Evolutionary conservation across 2,329 filamentous ascomycete genomes (phyloP).

Genomic region (Cercospora brassicicola): DNA sequence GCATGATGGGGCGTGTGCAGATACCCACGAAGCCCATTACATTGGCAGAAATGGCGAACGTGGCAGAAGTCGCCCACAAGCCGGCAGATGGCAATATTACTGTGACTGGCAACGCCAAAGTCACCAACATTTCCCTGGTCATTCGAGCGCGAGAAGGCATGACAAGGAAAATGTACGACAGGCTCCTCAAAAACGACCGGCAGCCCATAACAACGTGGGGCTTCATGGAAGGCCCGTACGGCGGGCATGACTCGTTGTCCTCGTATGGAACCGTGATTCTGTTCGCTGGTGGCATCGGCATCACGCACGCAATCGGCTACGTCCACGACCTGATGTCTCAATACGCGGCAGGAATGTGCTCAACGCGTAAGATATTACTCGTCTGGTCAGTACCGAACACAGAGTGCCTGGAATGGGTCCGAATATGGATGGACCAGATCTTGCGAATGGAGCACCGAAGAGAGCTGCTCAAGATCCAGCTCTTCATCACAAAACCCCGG

Average conservation of each 20-base stretch:
- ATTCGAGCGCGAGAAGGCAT: constrained; percentile 73
- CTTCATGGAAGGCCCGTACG: constrained; percentile 74
- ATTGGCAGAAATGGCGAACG: constrained; percentile 21
- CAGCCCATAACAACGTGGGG: constrained; percentile 64
- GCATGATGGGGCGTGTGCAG: constrained; percentile 12
- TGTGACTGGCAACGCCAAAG: constrained; percentile 35
- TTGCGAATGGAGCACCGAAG: constrained; percentile 59
- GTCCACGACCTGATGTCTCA: constrained; percentile 70
- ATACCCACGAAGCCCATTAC: constrained; percentile 17
- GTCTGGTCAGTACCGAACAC: constrained; percentile 78
- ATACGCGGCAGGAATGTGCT: constrained; percentile 67
- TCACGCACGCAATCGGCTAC: constrained; percentile 76
- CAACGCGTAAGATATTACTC: constrained; percentile 69
- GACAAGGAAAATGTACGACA: constrained; percentile 68
- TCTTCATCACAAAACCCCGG: constrained; percentile 64
- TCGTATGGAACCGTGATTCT: constrained; percentile 78
- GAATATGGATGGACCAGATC: constrained; percentile 65
- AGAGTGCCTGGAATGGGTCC: constrained; percentile 64
- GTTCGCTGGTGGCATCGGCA: constrained; percentile 77
- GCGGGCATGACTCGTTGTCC: constrained; percentile 67
- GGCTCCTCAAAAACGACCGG: constrained; percentile 61
- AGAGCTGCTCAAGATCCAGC: constrained; percentile 59
- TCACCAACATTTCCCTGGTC: constrained; percentile 64
- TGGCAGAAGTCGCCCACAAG: constrained; percentile 24
- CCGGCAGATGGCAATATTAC: constrained; percentile 25